Percentiles rank a stretch among this genome's conserved stretches.
Conservation (phyloP, 768 basidiomycete genomes). For the Termitomyces sp. region DNA sequence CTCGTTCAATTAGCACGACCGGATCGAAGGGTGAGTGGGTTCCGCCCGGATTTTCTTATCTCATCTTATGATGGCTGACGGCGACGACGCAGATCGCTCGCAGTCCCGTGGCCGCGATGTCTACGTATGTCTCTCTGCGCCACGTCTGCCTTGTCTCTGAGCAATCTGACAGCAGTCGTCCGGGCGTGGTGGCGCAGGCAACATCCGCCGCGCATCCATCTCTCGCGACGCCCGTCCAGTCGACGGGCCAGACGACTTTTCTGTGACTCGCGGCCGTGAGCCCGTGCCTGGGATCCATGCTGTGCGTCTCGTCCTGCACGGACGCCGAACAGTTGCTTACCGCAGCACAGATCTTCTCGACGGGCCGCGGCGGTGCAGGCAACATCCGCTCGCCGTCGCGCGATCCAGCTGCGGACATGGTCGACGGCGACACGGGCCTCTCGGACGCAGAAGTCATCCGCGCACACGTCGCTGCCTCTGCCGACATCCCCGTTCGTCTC, state of each 20-base stretch:
- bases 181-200: conserved; percentile 70
- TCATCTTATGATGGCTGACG: conserved; percentile 3
- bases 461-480: conserved; percentile 24
- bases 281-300: conserved; percentile 28
- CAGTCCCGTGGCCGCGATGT: conserved; percentile 53
- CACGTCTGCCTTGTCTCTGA: too few species aligned
- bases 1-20: conserved; percentile 1
- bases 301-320: too few species aligned
- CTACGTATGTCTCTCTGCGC: conserved; percentile 37
- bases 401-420: conserved; percentile 24
- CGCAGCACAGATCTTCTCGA: conserved; percentile 50
- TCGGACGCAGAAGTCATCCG: conserved; percentile 29
- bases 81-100: conserved; percentile 34
- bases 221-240: conserved; percentile 39
- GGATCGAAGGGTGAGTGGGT: conserved; percentile 11
- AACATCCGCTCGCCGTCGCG: conserved; percentile 81
- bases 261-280: conserved; percentile 58
- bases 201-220: conserved; percentile 49
- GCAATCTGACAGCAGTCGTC: conserved; percentile 37
- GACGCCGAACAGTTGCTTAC: too few species aligned
- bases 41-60: too few species aligned
- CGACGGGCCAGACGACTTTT: conserved; percentile 51
- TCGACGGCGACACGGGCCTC: conserved; percentile 25
- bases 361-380: conserved; percentile 84
- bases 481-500: conserved; percentile 28